A percentile compares a stretch with the other conserved stretches of the same genome.
These are phyloP conservation scores for Bombardia bombarda DNA, from an alignment of 495 filamentous ascomycete species.

Conservation along the genomic window DNA sequence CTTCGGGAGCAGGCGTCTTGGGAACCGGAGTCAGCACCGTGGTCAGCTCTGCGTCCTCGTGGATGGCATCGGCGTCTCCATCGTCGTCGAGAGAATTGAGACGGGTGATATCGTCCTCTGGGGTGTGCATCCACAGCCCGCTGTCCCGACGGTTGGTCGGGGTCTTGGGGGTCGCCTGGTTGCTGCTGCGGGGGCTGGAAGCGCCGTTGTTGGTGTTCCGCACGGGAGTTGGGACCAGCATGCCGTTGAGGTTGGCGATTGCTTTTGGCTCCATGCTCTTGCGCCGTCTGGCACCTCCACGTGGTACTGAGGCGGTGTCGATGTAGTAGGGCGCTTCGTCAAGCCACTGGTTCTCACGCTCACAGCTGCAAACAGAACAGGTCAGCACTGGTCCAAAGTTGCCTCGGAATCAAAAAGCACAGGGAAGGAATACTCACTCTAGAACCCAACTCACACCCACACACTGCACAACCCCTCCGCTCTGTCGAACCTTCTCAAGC, in stretches of 20 bases:
- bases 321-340: constrained; percentile 63
- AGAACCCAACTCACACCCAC: constrained; percentile 85
- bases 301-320: constrained; percentile 62
- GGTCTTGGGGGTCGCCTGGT: constrained; percentile 2
- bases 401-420: background rate
- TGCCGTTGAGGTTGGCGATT: constrained; percentile 65
- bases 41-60: constrained; percentile 23
- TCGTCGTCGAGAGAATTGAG: constrained; percentile 6
- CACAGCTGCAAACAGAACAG: constrained; percentile 50
- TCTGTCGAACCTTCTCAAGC: constrained; percentile 74
- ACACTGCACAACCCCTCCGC: constrained; percentile 67
- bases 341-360: constrained; percentile 69
- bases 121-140: constrained; percentile 40
- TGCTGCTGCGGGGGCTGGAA: constrained; percentile 26
- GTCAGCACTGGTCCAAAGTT: background rate
- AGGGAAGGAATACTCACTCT: constrained; percentile 49
- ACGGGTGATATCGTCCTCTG: constrained; percentile 19
- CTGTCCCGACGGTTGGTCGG: constrained; percentile 34
- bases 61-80: constrained; percentile 11
- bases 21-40: constrained; percentile 41
- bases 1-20: constrained; percentile 45
- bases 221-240: constrained; percentile 40
- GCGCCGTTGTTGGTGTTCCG: constrained; percentile 30
- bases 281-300: constrained; percentile 67
- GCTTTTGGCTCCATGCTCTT: constrained; percentile 90